Percentiles rank a stretch among this genome's conserved stretches.
Evolutionary conservation across 2,329 filamentous ascomycete species (phyloP).

Genomic region (Triangularia setosa): DNA sequence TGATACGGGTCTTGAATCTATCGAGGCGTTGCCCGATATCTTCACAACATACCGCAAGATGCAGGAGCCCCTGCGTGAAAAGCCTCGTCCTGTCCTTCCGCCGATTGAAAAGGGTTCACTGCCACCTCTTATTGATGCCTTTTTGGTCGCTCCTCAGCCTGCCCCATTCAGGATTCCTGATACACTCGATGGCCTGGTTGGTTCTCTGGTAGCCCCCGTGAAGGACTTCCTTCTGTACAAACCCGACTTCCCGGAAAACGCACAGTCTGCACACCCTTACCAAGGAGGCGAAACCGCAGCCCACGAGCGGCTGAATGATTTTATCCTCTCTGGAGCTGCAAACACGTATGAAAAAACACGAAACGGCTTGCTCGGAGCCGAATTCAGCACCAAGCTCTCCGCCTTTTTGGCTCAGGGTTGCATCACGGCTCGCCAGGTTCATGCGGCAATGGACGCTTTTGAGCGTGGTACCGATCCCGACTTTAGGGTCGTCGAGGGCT

Average conservation of each 20-base stretch:
- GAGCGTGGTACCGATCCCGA: slow-evolving; percentile 56
- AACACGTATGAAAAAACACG: slow-evolving; percentile 65
- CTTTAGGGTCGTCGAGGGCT: slow-evolving; percentile 48
- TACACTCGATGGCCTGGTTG: slow-evolving; percentile 49
- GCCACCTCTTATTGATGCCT: slow-evolving; percentile 50
- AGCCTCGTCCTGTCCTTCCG: slow-evolving; percentile 56
- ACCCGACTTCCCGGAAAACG: slow-evolving; percentile 49
- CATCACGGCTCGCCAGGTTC: slow-evolving; percentile 68
- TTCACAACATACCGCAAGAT: slow-evolving; percentile 73
- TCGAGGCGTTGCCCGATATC: slow-evolving; percentile 64
- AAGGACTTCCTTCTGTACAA: slow-evolving; percentile 46
- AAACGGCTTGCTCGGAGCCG: slow-evolving; percentile 65
- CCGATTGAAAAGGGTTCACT: slow-evolving; percentile 48
- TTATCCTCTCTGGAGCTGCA: slow-evolving; percentile 59
- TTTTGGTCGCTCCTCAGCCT: slow-evolving; percentile 53
- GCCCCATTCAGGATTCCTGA: slow-evolving; percentile 61
- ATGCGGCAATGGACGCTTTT: slow-evolving; percentile 62
- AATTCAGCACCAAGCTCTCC: slow-evolving; percentile 74
- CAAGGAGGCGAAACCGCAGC: slow-evolving; percentile 62
- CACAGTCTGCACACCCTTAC: slow-evolving; percentile 61
- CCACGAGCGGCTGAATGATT: slow-evolving; percentile 53
- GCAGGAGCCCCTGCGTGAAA: slow-evolving; percentile 65
- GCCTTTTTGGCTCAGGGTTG: slow-evolving; percentile 69
- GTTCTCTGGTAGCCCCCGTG: slow-evolving; percentile 56
- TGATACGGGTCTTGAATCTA: slow-evolving; percentile 56